Evolutionary conservation across 2,329 filamentous ascomycete species (phyloP), one percentile per base, ranked within the genome.

Genomic region (Tolypocladium ovalisporum): DNA sequence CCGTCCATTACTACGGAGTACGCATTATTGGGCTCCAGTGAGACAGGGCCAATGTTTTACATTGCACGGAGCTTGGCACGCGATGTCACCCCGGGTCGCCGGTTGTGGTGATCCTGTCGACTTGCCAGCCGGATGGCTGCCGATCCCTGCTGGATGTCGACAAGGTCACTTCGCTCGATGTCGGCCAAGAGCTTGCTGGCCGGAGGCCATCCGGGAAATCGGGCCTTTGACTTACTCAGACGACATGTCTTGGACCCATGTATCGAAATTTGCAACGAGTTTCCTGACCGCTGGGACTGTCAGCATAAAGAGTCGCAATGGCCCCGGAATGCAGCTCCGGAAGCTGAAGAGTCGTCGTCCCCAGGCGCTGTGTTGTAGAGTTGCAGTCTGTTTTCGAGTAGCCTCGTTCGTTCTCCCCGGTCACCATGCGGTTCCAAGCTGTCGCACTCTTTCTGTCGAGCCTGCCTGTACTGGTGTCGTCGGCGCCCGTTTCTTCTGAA

Each of bases 381-480:
- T 22, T 42, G 24, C 27, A 36, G 36, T 42, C 32, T 10, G 19
- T 6, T 32, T 9, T 19, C 17, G 5, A 12, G 37, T 8, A 37
- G 7, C 37, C 49, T 47, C 37, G 22, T 22, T 49, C 27, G 24
- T 13, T 17, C 24, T 19, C 5, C 17, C 36, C 39, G 13, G 15
- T 15, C 56, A 54, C 22, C 12, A 63, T 64, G 62, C 56, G 60
- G 61, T 59, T 61, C 54, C 47, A 34, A 54, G 51, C 37, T 24
- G 56, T 56, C n/a, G 54, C 56, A 9, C 24, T 59, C 19, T 8
- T 62, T 15, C 13, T 61, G 52, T 58, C 58, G 36, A 52, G 47
- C 10, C 56, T 64, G 35, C 59, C 63, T 24, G 52, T 60, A 56
- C 57, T 63, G n/a, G 58, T 58, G 15, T 53, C 52, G 4, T 55